Percentiles rank a stretch among this genome's conserved stretches.
Evolutionary conservation across 164 flowering plant species (phyloP).

Genomic region (Hamamelis virginiana): DNA sequence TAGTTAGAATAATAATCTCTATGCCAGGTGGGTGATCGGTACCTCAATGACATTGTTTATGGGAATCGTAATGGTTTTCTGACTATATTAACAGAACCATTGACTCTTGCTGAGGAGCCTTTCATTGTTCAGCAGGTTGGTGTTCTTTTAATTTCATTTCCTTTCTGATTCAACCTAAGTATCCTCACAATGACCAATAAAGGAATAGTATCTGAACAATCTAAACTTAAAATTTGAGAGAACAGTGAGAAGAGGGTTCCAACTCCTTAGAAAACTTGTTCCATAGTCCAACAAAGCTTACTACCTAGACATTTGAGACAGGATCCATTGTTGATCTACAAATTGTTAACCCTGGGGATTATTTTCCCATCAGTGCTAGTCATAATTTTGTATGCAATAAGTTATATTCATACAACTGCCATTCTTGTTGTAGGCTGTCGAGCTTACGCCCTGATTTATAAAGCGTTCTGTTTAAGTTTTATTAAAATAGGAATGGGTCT

Average conservation of each 20-base stretch:
- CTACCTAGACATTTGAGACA: no score
- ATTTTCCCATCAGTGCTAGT: no score
- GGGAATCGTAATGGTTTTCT: slow-evolving; percentile 91
- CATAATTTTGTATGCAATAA: no score
- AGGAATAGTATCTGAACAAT: background rate
- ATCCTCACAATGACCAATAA: background rate
- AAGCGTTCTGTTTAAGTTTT: no score
- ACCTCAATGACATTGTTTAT: slow-evolving; percentile 81
- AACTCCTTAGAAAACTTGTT: background rate
- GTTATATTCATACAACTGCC: no score
- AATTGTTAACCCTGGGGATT: no score
- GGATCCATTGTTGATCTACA: no score
- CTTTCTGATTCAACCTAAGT: background rate
- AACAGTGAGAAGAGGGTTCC: background rate
- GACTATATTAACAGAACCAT: slow-evolving; percentile 72
- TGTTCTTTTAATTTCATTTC: slow-evolving; percentile 5
- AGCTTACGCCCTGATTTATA: no score
- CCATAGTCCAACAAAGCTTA: no score
- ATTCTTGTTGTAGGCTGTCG: no score
- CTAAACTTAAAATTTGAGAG: background rate
- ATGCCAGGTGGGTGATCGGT: slow-evolving; percentile 86
- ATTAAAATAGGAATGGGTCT: no score
- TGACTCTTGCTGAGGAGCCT: slow-evolving; percentile 70
- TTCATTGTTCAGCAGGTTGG: slow-evolving; percentile 80
- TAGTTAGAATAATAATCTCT: slow-evolving; percentile 8